These are phyloP conservation scores for Candida gorgasii DNA, from an alignment of 805 yeast genomes.

Conservation along the genomic window DNA sequence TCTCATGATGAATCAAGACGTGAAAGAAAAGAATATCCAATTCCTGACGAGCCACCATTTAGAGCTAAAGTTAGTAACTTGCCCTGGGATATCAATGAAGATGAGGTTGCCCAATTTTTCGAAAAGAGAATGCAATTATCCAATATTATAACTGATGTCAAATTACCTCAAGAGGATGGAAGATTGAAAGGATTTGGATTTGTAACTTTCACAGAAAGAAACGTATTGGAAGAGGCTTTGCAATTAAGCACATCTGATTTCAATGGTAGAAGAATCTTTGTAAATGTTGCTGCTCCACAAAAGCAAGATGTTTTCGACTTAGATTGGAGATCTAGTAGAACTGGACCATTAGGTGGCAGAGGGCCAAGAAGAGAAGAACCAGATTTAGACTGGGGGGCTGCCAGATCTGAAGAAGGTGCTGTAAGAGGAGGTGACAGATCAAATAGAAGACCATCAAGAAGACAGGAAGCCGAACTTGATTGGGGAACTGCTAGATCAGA, in stretches of 20 bases:
- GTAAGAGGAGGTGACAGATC: conserved; percentile 14
- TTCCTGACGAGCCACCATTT: conserved; percentile 91
- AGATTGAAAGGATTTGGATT: conserved; percentile 62
- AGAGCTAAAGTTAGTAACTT: conserved; percentile 87
- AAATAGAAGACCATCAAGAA: conserved; percentile 26
- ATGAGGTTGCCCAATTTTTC: conserved; percentile 59
- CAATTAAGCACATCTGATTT: conserved; percentile 44
- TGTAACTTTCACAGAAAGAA: conserved; percentile 49
- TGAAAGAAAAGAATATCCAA: conserved; percentile 71
- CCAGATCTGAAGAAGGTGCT: conserved; percentile 26
- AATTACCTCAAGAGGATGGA: conserved; percentile 67
- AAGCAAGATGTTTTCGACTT: conserved; percentile 45
- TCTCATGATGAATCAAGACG: conserved; percentile 30
- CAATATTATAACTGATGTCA: conserved; percentile 58
- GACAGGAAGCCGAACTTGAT: conserved; percentile 45
- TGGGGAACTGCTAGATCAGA: conserved; percentile 40
- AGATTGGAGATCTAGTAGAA: conserved; percentile 45
- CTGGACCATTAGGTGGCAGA: conserved; percentile 26
- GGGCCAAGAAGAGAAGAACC: conserved; percentile 24
- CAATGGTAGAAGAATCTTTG: conserved; percentile 52
- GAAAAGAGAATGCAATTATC: conserved; percentile 54
- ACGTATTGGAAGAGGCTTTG: conserved; percentile 52
- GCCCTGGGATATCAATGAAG: conserved; percentile 79
- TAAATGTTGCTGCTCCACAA: conserved; percentile 61
- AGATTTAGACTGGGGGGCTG: conserved; percentile 30